These are phyloP conservation scores for Cairneyella variabilis DNA, from an alignment of 495 filamentous ascomycete species.

Conservation along the genomic window DNA sequence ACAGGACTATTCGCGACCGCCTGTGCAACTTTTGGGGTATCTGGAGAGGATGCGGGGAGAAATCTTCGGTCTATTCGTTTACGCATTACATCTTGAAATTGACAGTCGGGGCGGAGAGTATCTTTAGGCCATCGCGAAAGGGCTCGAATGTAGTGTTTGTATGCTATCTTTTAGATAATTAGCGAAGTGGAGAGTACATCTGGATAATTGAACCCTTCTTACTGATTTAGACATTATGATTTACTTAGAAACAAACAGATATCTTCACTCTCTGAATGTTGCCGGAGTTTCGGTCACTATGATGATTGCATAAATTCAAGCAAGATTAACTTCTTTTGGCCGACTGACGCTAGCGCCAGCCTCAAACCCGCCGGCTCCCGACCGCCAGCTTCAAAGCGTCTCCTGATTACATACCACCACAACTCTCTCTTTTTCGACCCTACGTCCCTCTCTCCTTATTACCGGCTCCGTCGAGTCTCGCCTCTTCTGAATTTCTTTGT, in stretches of 20 bases:
- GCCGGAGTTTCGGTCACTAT: too few species aligned
- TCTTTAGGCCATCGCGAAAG: conserved; percentile 77
- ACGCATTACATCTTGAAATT: conserved; percentile 67
- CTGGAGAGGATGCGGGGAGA: conserved; percentile 24
- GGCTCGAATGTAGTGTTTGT: conserved; percentile 59
- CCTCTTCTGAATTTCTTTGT: conserved; percentile 25
- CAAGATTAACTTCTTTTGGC: too few species aligned
- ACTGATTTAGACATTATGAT: conserved; percentile 22
- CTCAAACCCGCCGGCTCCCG: too few species aligned
- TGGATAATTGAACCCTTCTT: not conserved
- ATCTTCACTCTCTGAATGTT: not conserved
- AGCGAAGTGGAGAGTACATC: not conserved
- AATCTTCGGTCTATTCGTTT: conserved; percentile 49
- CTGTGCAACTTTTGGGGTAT: conserved; percentile 29
- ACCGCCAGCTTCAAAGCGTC: too few species aligned
- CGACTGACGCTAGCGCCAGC: too few species aligned
- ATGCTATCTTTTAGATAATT: conserved; percentile 31
- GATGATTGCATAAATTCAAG: too few species aligned
- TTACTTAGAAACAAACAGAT: not conserved
- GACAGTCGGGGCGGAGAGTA: conserved; percentile 68
- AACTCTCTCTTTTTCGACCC: not conserved
- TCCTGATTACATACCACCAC: not conserved
- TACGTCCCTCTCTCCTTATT: not conserved
- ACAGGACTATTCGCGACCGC: conserved; percentile 19
- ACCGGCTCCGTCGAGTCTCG: conserved; percentile 23